Evolutionary conservation across 1,139 yeast genomes (phyloP), one percentile per base, ranked within the genome.

Genomic region (Yamadazyma sp.): DNA sequence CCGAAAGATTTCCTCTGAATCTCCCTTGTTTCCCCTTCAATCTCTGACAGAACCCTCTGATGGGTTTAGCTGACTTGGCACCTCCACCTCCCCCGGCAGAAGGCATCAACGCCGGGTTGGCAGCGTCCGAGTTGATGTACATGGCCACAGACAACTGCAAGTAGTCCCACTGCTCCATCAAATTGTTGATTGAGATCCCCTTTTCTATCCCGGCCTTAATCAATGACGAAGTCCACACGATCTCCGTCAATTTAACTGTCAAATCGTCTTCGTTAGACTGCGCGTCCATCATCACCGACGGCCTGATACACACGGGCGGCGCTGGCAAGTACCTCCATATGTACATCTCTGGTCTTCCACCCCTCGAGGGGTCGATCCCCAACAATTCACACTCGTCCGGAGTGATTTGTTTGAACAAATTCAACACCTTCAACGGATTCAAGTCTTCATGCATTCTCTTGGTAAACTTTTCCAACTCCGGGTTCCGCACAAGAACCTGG

Each of bases 131-230:
- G 60, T 94, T 94, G 53, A 94, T 92, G 62, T 94, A 94, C 87
- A 94, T 87, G 32, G 98, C 99, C 39, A 94, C 91, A 1, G 96
- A 87, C 42, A 92, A 72, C 63, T 94, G 98, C 49, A 94, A 68
- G 58, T 87, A 92, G 56, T 94, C 99, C 99, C 99, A 94, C 57
- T 92, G 98, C 58, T 92, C 98, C 96, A 92, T 89, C 61, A 94
- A 73, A 53, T 88, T 87, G 48, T 87, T 86, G 54, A 94, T 82
- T 10, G 97, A 81, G 50, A 92, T 87, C 41, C 98, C 98, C 61
- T 89, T 89, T 50, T 89, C 96, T 36, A 94, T 79, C 44, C 98
- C 98, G 0, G 96, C 96, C 50, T 89, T 78, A 51, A 94, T 94
- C 62, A 89, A 75, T 1, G 96, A 83, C 11, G 95, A 85, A 1